Evolutionary conservation across 495 filamentous ascomycete genomes (phyloP).

Genomic region (Penicillium daleae): DNA sequence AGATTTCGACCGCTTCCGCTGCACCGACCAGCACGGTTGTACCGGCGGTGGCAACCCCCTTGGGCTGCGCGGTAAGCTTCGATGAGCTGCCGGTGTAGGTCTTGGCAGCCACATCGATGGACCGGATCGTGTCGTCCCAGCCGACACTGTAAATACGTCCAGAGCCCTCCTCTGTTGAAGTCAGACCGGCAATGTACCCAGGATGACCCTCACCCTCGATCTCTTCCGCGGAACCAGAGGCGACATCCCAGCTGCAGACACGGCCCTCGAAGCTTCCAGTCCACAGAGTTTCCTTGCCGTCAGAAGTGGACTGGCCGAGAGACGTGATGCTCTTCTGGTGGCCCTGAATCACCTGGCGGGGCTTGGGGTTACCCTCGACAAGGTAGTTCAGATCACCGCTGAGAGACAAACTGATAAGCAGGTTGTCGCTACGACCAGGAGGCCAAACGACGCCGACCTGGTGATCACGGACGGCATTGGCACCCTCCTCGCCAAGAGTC

Average conservation of each 20-base stretch:
- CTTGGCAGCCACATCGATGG: conserved; percentile 63
- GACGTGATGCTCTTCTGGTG: conserved; percentile 93
- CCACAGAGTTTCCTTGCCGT: conserved; percentile 62
- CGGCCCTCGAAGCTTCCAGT: conserved; percentile 92
- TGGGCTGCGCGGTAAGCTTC: conserved; percentile 64
- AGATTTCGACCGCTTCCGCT: conserved; percentile 65
- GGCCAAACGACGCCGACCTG: conserved; percentile 97
- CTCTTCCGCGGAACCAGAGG: conserved; percentile 64
- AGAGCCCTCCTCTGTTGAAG: conserved; percentile 54
- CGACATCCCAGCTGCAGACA: conserved; percentile 78
- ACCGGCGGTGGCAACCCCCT: conserved; percentile 53
- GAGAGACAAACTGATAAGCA: conserved; percentile 87
- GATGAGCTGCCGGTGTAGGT: conserved; percentile 59
- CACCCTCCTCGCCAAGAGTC: conserved; percentile 82
- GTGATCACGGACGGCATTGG: conserved; percentile 75
- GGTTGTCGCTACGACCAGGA: conserved; percentile 74
- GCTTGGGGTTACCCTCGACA: conserved; percentile 65
- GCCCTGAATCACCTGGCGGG: conserved; percentile 77
- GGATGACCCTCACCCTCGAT: conserved; percentile 80
- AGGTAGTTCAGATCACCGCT: conserved; percentile 92
- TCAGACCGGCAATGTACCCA: conserved; percentile 80
- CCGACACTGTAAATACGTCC: conserved; percentile 79
- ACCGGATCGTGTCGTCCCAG: conserved; percentile 94
- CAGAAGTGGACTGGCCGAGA: conserved; percentile 54
- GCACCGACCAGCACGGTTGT: conserved; percentile 66